Conservation (phyloP, 75 land plant genomes). For the Cupressus sempervirens region DNA sequence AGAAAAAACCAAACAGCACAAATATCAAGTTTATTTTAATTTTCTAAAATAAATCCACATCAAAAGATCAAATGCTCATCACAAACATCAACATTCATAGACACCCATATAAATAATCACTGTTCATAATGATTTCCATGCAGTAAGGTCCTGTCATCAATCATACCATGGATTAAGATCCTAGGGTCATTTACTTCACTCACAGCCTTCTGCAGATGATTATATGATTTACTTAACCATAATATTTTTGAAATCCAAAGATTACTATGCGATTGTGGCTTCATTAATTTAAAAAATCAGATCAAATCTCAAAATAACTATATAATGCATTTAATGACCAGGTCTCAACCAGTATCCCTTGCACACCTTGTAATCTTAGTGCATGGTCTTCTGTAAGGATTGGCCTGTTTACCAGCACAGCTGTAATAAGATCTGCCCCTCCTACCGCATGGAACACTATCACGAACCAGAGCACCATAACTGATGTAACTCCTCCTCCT, state of each 20-base stretch:
- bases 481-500: not conserved
- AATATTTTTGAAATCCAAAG: not conserved
- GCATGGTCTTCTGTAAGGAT: constrained; percentile 2
- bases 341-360: not conserved
- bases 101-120: too few relatives aligned
- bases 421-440: not conserved
- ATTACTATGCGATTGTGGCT: not conserved
- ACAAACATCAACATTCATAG: too few relatives aligned
- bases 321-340: not conserved
- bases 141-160: too few relatives aligned
- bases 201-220: not conserved
- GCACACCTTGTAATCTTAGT: constrained; percentile 1
- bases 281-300: not conserved
- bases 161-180: too few relatives aligned
- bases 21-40: too few relatives aligned
- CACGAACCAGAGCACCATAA: not conserved
- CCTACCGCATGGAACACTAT: not conserved
- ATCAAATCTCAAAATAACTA: not conserved
- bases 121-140: too few relatives aligned
- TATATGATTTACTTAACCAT: not conserved
- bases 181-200: too few relatives aligned
- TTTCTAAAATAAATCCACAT: too few relatives aligned
- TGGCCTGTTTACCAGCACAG: not conserved
- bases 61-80: too few relatives aligned
- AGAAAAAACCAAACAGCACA: too few relatives aligned